Evolutionary conservation across 805 yeast genomes (phyloP).

Genomic region (Myxozyma vanderwaltii): DNA sequence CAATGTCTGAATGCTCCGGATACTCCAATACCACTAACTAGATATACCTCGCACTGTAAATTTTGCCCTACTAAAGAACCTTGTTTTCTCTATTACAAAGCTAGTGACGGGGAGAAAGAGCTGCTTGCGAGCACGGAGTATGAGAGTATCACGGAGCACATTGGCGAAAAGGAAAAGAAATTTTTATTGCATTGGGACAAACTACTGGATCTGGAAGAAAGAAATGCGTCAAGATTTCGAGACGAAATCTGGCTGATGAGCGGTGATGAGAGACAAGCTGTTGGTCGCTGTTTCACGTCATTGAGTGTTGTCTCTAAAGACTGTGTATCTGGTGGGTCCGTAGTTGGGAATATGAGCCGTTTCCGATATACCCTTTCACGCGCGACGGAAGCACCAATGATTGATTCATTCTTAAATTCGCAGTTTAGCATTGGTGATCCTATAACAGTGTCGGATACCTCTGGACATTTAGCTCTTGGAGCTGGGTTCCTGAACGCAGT

Average conservation of each 20-base stretch:
- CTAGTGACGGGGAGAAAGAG: conserved; percentile 52
- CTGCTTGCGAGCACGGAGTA: conserved; percentile 40
- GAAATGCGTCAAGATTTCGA: conserved; percentile 52
- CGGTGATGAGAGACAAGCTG: conserved; percentile 60
- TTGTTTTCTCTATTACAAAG: conserved; percentile 48
- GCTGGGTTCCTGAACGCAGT: conserved; percentile 58
- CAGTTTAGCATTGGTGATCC: conserved; percentile 63
- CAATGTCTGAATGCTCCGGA: conserved; percentile 51
- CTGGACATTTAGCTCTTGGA: conserved; percentile 74
- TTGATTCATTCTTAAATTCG: conserved; percentile 41
- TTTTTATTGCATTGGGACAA: conserved; percentile 77
- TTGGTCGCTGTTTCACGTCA: conserved; percentile 59
- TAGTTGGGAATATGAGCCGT: neutral
- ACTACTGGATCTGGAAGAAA: conserved; percentile 73
- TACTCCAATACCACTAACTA: conserved; percentile 15
- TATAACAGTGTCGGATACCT: conserved; percentile 75
- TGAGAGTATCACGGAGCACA: conserved; percentile 54
- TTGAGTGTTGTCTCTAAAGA: conserved; percentile 44
- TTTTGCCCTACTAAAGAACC: conserved; percentile 36
- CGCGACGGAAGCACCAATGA: conserved; percentile 4
- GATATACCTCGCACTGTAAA: conserved; percentile 28
- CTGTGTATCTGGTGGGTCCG: neutral
- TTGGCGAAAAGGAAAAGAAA: conserved; percentile 50
- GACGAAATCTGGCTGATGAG: conserved; percentile 71
- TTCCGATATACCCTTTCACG: conserved; percentile 18